Percentiles rank a stretch among this genome's conserved stretches.
Evolutionary conservation across 2,329 filamentous ascomycete genomes (phyloP).

Genomic region (Neurospora crassa): DNA sequence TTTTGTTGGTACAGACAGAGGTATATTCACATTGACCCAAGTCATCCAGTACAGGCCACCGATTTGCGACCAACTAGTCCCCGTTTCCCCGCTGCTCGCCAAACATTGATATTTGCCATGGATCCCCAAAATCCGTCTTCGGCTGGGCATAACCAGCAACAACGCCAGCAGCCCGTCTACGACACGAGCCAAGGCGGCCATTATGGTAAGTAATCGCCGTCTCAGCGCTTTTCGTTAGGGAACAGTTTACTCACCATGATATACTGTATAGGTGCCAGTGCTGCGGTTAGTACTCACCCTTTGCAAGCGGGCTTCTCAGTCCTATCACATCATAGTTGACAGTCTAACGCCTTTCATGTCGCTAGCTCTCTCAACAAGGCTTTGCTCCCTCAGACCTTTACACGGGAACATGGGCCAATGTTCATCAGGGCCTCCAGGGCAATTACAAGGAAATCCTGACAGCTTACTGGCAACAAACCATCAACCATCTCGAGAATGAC

Average conservation of each 20-base stretch:
- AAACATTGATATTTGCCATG: constrained; percentile 31
- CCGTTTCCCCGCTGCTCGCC: not conserved
- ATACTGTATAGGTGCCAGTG: constrained; percentile 49
- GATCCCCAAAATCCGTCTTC: constrained; percentile 43
- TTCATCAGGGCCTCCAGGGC: constrained; percentile 88
- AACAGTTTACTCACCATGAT: constrained; percentile 13
- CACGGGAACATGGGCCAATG: constrained; percentile 90
- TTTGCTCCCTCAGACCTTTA: constrained; percentile 91
- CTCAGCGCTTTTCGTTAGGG: constrained; percentile 1
- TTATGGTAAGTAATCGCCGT: constrained; percentile 50
- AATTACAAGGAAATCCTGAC: constrained; percentile 95
- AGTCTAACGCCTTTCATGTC: constrained; percentile 3
- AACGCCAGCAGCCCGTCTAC: constrained; percentile 56
- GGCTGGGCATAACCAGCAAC: constrained; percentile 42
- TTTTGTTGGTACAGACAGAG: not conserved
- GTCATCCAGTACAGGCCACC: not conserved
- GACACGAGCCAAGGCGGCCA: constrained; percentile 66
- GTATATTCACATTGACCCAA: not conserved
- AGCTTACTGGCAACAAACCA: constrained; percentile 98
- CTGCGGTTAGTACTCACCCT: constrained; percentile 43
- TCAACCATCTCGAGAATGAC: constrained; percentile 88
- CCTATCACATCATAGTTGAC: constrained; percentile 15
- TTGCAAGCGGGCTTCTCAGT: constrained; percentile 12
- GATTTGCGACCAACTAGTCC: not conserved
- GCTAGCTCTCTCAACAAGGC: constrained; percentile 74